Evolutionary conservation across 352 stramenopile genomes (phyloP).

Genomic region (Phytophthora tubulina): DNA sequence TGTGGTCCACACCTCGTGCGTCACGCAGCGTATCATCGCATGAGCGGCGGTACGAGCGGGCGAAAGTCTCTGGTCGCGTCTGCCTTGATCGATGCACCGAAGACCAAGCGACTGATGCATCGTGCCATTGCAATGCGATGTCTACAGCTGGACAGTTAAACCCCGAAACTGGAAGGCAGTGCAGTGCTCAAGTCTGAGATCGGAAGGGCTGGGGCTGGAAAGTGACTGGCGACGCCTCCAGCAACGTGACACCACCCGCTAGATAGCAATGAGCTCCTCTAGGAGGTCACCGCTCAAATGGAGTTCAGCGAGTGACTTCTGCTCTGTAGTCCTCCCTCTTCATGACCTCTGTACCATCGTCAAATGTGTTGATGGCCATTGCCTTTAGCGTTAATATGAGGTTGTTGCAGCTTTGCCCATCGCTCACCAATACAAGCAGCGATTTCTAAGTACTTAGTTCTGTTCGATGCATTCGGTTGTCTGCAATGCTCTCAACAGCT

Average conservation of each 20-base stretch:
- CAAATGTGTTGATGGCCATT: neutral
- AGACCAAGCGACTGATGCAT: conserved; percentile 13
- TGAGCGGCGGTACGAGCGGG: conserved; percentile 1
- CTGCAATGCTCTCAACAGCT: neutral
- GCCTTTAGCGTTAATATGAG: neutral
- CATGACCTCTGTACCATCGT: neutral
- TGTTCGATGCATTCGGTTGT: neutral
- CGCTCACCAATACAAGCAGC: neutral
- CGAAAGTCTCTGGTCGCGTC: conserved; percentile 30
- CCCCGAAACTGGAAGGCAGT: conserved; percentile 1
- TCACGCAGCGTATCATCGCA: conserved; percentile 12
- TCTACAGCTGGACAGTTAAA: conserved; percentile 1
- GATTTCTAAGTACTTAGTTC: neutral
- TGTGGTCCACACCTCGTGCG: conserved; percentile 30
- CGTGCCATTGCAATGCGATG: conserved; percentile 10
- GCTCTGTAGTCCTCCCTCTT: conserved; percentile 1
- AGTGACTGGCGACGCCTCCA: conserved; percentile 2
- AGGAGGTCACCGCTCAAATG: neutral
- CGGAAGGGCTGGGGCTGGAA: conserved; percentile 20
- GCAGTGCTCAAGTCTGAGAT: conserved; percentile 7
- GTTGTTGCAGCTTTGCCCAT: neutral
- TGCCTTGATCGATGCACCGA: conserved; percentile 10
- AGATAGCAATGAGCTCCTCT: neutral
- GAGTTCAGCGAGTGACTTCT: conserved; percentile 1
- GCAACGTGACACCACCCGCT: neutral